Evolutionary conservation across 23 red algal species (phyloP), one percentile per base, ranked within the genome.

Genomic region (Agarophyton chilense): DNA sequence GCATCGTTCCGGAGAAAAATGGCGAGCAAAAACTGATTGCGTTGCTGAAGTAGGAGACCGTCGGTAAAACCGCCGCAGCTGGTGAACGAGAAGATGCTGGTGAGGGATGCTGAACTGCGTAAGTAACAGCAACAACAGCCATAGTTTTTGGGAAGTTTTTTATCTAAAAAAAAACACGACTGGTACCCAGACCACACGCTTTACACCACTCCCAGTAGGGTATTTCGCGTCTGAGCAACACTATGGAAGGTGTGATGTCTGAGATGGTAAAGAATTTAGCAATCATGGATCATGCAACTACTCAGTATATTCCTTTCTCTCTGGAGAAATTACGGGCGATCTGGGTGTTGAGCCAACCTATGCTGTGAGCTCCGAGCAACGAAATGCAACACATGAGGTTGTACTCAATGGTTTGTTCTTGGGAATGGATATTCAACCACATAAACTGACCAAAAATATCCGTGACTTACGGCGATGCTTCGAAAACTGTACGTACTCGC

Each of bases 81-180:
- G n/a, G n/a, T n/a, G n/a, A n/a, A n/a, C n/a, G n/a, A n/a, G n/a
- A n/a, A n/a, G n/a, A n/a, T n/a, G n/a, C n/a, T n/a, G n/a, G n/a
- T n/a, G n/a, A n/a, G n/a, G n/a, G n/a, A n/a, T n/a, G n/a, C n/a
- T n/a, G n/a, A n/a, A n/a, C n/a, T n/a, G n/a, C n/a, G n/a, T n/a
- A n/a, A n/a, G n/a, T n/a, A n/a, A n/a, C n/a, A n/a, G n/a, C n/a
- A n/a, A n/a, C n/a, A n/a, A n/a, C n/a, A n/a, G n/a, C n/a, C n/a
- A n/a, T n/a, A n/a, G n/a, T n/a, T n/a, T n/a, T n/a, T n/a, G n/a
- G n/a, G n/a, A n/a, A n/a, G n/a, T n/a, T n/a, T 98, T 93, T 18
- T 93, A 98, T 74, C 96, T 98, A n/a, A 72, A 93, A 98, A 58
- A 98, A 98, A 79, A 98, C 97, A 41, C 77, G 97, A 67, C 95